Evolutionary conservation across 371 early-diverging fungal species (phyloP), one percentile per base, ranked within the genome.

Genomic region (Mortierella sp.): DNA sequence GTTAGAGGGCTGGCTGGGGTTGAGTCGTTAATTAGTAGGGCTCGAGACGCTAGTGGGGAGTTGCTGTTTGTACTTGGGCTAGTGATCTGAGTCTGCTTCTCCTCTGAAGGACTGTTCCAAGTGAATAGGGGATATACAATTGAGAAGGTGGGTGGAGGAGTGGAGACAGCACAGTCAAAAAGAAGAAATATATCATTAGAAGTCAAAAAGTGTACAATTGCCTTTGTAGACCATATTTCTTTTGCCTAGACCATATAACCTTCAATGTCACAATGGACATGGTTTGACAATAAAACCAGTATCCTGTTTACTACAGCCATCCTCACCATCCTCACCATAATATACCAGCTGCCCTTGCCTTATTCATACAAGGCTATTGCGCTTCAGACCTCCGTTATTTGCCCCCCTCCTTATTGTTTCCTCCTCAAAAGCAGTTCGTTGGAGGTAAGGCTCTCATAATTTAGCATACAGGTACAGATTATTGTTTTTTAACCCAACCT

Each of bases 1-100:
- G 73, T 2, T 31, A 45, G 66, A 22, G 70, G 54, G 23, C 45
- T 32, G 13, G 64, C 8, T 31, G 37, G 40, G 17, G 66, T 19
- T 3, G 74, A 63, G 58, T 49, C 26, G 2, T 34, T 51, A 15
- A 23, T 47, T 15, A 55, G 26, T n/a, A 5, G 31, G 47, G 37
- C 26, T 12, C 37, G 58, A 10, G 58, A 9, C 22, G 23, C 7
- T 26, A 42, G 31, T n/a, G 57, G 37, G 9, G 64, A 5, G 54
- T n/a, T 29, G 43, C 17, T 23, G 40, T 55, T 35, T 22, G 56
- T 54, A 32, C 53, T 51, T 58, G 34, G 35, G 10, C 32, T 29
- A 58, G 58, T 22, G 34, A 34, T 47, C n/a, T 47, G 47, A 3
- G 17, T n/a, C 12, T 23, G 23, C 29, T 53, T 53, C 28, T 19